Evolutionary conservation across 2,329 filamentous ascomycete species (phyloP), one percentile per base, ranked within the genome.

Genomic region (Aspergillus novofumigatus): DNA sequence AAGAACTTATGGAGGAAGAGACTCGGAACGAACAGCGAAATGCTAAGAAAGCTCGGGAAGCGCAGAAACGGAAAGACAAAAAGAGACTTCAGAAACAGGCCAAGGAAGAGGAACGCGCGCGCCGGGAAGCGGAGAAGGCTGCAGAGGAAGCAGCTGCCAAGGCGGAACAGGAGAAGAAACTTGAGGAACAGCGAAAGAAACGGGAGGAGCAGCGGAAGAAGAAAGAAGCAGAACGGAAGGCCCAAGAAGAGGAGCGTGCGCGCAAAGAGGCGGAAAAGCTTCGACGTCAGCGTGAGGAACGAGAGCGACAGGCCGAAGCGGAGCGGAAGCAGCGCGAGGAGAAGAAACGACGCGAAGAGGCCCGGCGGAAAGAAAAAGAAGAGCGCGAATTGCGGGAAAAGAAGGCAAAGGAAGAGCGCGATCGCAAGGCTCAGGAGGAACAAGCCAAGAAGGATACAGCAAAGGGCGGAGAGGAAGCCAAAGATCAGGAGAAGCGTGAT

Each of bases 51-150:
- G 90, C 91, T 50, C 91, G 91, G 69, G 93, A 96, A 69, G 92
- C 94, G 17, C 90, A 96, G 73, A 96, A 94, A 81, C 91, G 90
- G 72, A 97, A 96, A 75, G 92, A 96, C 69, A 96, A 93, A 79
- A 91, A 92, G 62, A 87, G 87, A 23, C 86, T 91, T 69, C 93
- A 96, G 78, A 95, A 93, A 75, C 88, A 91, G 71, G 87, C 87
- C 2, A 86, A 90, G 63, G 91, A 93, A n/a, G 93, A 97, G 71
- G 92, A 97, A 70, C 92, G 91, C 75, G 89, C 91, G 35, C 88
- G 85, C 56, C 90, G 86, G 66, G 93, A 97, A 48, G 91, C 92
- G 4, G 92, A 96, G 71, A 92, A 90, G 73, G 91, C 90, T 14
- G 91, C 89, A 2, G 91, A 96, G 72, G 92, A 96, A 72, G 88